Evolutionary conservation across 2,329 filamentous ascomycete species (phyloP).

Genomic region (Talaromyces rugulosus): DNA sequence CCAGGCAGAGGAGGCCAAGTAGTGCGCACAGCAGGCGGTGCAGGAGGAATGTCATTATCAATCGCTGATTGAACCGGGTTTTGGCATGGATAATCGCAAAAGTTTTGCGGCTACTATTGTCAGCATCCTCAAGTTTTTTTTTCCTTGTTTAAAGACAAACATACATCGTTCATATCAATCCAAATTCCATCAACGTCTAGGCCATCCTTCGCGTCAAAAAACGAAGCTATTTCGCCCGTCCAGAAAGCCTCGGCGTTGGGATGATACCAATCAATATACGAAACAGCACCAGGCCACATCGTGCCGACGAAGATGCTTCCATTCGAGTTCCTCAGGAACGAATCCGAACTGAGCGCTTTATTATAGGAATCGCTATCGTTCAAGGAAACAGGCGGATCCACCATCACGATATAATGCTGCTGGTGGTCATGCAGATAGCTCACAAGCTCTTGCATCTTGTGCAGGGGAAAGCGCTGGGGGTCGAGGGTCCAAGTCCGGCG

Average conservation of each 20-base stretch:
- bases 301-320: constrained; percentile 56
- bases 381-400: constrained; percentile 53
- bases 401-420: constrained; percentile 73
- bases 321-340: constrained; percentile 53
- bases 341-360: constrained; percentile 53
- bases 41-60: constrained; percentile 49
- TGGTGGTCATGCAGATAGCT: constrained; percentile 61
- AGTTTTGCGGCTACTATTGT: constrained; percentile 36
- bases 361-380: constrained; percentile 47
- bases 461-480: constrained; percentile 33
- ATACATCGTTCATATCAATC: constrained; percentile 65
- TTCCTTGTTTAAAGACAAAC: neutral
- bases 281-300: constrained; percentile 72
- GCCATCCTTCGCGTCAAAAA: constrained; percentile 61
- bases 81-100: constrained; percentile 55
- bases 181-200: constrained; percentile 74
- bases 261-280: constrained; percentile 74
- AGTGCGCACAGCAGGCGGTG: constrained; percentile 58
- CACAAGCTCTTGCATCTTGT: constrained; percentile 60
- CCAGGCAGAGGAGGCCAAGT: constrained; percentile 67
- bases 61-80: constrained; percentile 49
- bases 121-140: neutral
- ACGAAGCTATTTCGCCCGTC: constrained; percentile 61
- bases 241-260: constrained; percentile 62
- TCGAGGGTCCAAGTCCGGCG: constrained; percentile 38